phyloP scores from a whole-genome alignment of 148 eudicot genomes.

The Rhododendron simsii region DNA sequence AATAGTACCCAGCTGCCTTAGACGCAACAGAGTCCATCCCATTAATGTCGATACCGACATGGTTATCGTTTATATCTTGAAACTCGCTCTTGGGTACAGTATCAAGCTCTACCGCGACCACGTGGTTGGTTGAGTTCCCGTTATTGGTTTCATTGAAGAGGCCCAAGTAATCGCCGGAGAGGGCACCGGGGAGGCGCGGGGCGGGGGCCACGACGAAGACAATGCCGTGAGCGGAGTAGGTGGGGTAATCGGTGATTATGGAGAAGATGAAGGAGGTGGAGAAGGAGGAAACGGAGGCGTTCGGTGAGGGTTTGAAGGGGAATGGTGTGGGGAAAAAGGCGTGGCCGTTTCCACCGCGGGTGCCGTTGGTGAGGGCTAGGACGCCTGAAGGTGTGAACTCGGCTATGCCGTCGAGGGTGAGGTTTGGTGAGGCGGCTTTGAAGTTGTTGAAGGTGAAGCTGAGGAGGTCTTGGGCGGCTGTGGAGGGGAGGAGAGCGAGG shows the following conservation, averaged over 20 bases:
- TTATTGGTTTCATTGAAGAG: conserved; percentile 19
- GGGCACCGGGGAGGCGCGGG: conserved; percentile 22
- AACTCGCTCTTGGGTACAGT: conserved; percentile 29
- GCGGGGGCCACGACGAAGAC: conserved; percentile 46
- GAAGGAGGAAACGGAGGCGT: conserved; percentile 38
- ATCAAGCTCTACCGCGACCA: conserved; percentile 38
- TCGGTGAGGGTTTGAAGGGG: conserved; percentile 32
- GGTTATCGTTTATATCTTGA: conserved; percentile 34
- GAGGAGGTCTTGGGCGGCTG: not conserved
- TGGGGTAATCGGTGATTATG: conserved; percentile 30
- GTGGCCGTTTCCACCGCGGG: conserved; percentile 34
- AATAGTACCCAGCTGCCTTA: conserved; percentile 30
- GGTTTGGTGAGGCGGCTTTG: conserved; percentile 17
- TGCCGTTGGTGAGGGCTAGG: conserved; percentile 42
- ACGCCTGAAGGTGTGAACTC: conserved; percentile 33
- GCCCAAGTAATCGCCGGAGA: conserved; percentile 18
- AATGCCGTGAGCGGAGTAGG: conserved; percentile 48
- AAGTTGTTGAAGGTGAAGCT: conserved; percentile 43
- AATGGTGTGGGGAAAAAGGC: conserved; percentile 50
- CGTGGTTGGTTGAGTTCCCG: conserved; percentile 23
- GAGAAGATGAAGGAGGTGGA: conserved; percentile 53
- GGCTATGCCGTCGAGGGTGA: conserved; percentile 44
- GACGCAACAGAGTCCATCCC: conserved; percentile 26
- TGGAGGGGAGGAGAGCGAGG: not conserved
- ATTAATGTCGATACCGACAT: conserved; percentile 46